Evolutionary conservation across 2,329 filamentous ascomycete species (phyloP).

Genomic region (Amphichorda felina): DNA sequence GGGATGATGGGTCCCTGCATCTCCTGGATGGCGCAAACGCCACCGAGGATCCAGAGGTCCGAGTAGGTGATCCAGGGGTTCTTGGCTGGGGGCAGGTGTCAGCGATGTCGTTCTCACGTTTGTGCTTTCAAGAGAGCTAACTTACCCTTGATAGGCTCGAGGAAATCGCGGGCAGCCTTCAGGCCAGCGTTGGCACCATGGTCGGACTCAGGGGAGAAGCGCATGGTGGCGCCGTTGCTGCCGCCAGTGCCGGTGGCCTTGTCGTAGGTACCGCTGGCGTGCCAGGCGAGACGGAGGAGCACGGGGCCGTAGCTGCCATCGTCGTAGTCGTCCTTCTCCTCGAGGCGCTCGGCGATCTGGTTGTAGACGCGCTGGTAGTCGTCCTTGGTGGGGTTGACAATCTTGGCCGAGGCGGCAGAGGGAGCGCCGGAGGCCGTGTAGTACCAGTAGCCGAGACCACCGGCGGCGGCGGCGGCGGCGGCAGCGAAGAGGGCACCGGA

Average conservation of each 20-base stretch:
- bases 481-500: constrained; percentile 42
- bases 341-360: constrained; percentile 64
- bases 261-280: constrained; percentile 86
- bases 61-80: constrained; percentile 96
- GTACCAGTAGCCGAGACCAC: constrained; percentile 53
- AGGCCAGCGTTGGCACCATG: constrained; percentile 94
- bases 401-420: constrained; percentile 35
- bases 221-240: constrained; percentile 94
- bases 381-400: constrained; percentile 63
- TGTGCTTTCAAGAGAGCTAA: constrained; percentile 6
- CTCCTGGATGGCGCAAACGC: constrained; percentile 82
- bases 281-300: constrained; percentile 84
- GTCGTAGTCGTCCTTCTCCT: constrained; percentile 91
- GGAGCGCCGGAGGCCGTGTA: constrained; percentile 46
- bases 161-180: constrained; percentile 76
- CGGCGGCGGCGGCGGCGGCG: constrained; percentile 45
- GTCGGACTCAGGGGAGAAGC: constrained; percentile 77
- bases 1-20: constrained; percentile 83
- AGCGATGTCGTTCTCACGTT: constrained; percentile 3
- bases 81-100: constrained; percentile 27
- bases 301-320: constrained; percentile 94
- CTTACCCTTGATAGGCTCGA: constrained; percentile 78
- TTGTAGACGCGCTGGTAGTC: constrained; percentile 97
- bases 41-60: constrained; percentile 89
- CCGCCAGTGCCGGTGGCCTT: constrained; percentile 80